Conservation (phyloP, 2,329 filamentous ascomycete genomes). For the Colletotrichum musicola region DNA sequence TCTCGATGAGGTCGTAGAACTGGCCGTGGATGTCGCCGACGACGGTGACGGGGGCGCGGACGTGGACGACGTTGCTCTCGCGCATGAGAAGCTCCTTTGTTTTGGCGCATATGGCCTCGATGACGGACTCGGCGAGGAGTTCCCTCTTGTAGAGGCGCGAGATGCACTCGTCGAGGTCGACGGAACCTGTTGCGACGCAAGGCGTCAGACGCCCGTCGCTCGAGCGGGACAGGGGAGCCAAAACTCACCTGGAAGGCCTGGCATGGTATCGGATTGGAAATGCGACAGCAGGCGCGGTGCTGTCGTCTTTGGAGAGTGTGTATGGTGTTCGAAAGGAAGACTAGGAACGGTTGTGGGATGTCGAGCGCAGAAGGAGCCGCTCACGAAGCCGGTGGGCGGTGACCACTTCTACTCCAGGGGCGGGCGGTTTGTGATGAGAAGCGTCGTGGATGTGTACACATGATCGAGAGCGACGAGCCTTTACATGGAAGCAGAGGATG, state of each 20-base stretch:
- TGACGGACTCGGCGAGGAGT: conserved; percentile 94
- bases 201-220: conserved; percentile 8
- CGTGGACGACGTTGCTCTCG: conserved; percentile 99
- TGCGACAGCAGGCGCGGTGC: conserved; percentile 7
- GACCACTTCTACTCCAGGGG: conserved; percentile 48
- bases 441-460: conserved; percentile 54
- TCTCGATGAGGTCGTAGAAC: conserved; percentile 99
- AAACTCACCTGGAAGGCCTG: conserved; percentile 65
- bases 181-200: conserved; percentile 74
- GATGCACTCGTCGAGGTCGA: conserved; percentile 99
- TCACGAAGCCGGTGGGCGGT: conserved; percentile 41
- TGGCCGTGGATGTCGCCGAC: conserved; percentile 99
- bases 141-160: conserved; percentile 96
- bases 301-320: no score
- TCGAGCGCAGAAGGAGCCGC: conserved; percentile 5
- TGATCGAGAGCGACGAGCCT: conserved; percentile 49
- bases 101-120: conserved; percentile 99
- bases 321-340: no score
- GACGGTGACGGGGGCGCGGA: conserved; percentile 93
- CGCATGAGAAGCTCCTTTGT: conserved; percentile 99
- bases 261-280: conserved; percentile 57
- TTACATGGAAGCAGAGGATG: conserved; percentile 45
- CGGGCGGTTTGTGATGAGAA: conserved; percentile 51
- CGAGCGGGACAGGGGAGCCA: neutral
- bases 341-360: neutral